Conservation (phyloP, 306 rosid genomes). For the Cucurbita moschata region DNA sequence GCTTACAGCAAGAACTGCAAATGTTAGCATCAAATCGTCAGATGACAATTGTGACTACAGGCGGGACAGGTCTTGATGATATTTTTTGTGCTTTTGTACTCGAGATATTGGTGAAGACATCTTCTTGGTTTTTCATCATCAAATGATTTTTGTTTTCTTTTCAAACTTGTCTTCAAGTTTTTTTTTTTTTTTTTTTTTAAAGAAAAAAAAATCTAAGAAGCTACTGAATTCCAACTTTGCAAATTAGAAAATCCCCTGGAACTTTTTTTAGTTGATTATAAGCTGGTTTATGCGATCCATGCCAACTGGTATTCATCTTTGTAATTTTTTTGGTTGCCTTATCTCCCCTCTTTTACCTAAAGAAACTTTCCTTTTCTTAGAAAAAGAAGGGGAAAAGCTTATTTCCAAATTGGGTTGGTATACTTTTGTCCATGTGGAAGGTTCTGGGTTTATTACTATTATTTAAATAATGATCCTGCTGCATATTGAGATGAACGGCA, state of each 20-base stretch:
- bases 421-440: not conserved
- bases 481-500: not conserved
- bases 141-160: not conserved
- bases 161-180: not conserved
- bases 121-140: not conserved
- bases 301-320: not conserved
- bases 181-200: not conserved
- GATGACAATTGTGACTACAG: slow-evolving; percentile 45
- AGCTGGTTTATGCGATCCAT: not conserved
- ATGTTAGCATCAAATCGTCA: slow-evolving; percentile 35
- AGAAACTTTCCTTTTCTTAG: not conserved
- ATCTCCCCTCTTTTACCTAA: not conserved
- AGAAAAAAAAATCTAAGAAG: not conserved
- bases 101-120: not conserved
- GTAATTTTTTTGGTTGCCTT: not conserved
- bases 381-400: not conserved
- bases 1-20: slow-evolving; percentile 52
- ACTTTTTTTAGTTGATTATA: not conserved
- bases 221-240: not conserved
- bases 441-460: not conserved
- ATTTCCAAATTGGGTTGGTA: not conserved
- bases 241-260: not conserved
- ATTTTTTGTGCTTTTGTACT: slow-evolving; percentile 9
- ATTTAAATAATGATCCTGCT: not conserved
- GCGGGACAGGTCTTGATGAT: slow-evolving; percentile 43